Evolutionary conservation across 306 rosid genomes (phyloP).

Genomic region (Mimosa bimucronata): DNA sequence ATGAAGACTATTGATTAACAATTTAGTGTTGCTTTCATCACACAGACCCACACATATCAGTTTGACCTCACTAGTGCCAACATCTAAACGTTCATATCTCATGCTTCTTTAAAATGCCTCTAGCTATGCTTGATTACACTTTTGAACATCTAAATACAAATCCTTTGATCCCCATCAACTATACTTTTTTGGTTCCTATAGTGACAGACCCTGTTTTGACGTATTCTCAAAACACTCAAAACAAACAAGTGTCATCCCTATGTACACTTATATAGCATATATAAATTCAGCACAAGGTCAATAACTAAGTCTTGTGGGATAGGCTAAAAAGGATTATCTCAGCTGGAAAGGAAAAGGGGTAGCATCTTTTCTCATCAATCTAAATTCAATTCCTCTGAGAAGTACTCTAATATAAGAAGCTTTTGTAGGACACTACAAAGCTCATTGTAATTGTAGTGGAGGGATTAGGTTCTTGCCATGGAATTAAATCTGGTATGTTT

Average conservation of each 20-base stretch:
- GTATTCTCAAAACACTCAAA: constrained; percentile 26
- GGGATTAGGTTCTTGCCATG: constrained; percentile 25
- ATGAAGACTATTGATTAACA: constrained; percentile 31
- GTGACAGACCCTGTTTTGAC: constrained; percentile 37
- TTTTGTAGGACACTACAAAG: neutral
- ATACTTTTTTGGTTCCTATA: constrained; percentile 41
- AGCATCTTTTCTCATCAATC: neutral
- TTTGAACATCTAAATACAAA: constrained; percentile 45
- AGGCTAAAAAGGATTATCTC: neutral
- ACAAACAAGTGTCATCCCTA: constrained; percentile 27
- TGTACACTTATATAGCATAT: constrained; percentile 36
- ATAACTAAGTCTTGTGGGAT: constrained; percentile 37
- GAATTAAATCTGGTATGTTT: constrained; percentile 22
- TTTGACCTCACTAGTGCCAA: constrained; percentile 50
- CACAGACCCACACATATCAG: constrained; percentile 47
- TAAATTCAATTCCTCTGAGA: neutral
- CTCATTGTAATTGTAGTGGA: neutral
- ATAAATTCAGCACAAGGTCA: constrained; percentile 45
- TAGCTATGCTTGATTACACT: constrained; percentile 41
- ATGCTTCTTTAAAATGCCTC: constrained; percentile 41
- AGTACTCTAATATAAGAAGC: neutral
- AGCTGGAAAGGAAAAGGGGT: neutral
- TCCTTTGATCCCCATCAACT: constrained; percentile 44
- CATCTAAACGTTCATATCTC: constrained; percentile 42
- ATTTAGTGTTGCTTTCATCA: constrained; percentile 42